Conservation (phyloP, 495 filamentous ascomycete genomes). For the Hypoxylon intermedium region DNA sequence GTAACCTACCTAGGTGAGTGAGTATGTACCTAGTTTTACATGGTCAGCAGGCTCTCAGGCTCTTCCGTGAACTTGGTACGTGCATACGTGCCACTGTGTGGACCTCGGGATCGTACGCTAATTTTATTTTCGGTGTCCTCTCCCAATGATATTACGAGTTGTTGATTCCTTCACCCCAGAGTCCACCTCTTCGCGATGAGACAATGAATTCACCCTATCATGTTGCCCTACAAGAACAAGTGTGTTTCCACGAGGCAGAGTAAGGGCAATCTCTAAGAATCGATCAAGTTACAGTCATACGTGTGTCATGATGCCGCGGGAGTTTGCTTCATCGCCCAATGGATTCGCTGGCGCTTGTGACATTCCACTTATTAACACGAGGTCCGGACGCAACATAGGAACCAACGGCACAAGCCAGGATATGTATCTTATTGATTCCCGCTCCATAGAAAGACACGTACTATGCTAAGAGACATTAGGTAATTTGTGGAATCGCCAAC, state of each 20-base stretch:
- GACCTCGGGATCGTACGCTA: conserved; percentile 6
- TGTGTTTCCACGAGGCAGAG: conserved; percentile 7
- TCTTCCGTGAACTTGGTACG: conserved; percentile 3
- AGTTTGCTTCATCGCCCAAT: conserved; percentile 9
- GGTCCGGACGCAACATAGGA: conserved; percentile 11
- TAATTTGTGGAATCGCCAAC: conserved; percentile 11
- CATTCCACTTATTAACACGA: conserved; percentile 33
- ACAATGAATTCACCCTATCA: not conserved
- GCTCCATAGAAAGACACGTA: not conserved
- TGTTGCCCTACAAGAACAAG: conserved; percentile 16
- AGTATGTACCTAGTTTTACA: conserved; percentile 4
- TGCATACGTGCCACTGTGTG: conserved; percentile 8
- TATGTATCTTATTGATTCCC: not conserved
- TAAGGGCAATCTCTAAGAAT: conserved; percentile 11
- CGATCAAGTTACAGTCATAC: conserved; percentile 8
- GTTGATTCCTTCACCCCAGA: not conserved
- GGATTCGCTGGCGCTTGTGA: conserved; percentile 17
- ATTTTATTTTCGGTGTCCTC: conserved; percentile 8
- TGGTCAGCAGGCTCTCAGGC: conserved; percentile 6
- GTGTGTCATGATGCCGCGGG: conserved; percentile 16
- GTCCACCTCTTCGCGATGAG: not conserved
- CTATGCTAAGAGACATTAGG: conserved; percentile 7
- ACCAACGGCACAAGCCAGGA: not conserved
- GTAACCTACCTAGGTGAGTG: not conserved
- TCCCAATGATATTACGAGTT: no score